A percentile compares a stretch with the other conserved stretches of the same genome.
Conservation (phyloP, 108 stramenopile species). For the Fragilaria radians region DNA sequence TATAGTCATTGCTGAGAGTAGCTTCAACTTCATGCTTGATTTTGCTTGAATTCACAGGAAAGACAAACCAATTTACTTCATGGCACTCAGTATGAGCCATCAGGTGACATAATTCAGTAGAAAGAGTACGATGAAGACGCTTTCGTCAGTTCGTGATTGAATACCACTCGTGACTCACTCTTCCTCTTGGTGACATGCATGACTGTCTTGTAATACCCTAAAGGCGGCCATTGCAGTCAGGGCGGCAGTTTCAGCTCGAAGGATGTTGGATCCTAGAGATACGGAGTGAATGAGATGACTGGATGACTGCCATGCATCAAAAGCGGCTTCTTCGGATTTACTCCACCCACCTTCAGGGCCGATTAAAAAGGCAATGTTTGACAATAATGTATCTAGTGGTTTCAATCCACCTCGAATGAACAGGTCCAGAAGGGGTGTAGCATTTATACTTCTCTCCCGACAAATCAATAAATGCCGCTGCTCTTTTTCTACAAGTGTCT, state of each 20-base stretch:
- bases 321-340: constrained; percentile 40
- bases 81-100: no score
- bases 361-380: constrained; percentile 43
- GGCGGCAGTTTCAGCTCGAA: constrained; percentile 78
- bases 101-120: no score
- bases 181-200: no score
- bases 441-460: constrained; percentile 45
- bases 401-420: no score
- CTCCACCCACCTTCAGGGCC: constrained; percentile 89
- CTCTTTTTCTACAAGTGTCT: constrained; percentile 2
- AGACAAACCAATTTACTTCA: no score
- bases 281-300: constrained; percentile 37
- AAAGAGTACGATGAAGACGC: no score
- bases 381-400: constrained; percentile 16
- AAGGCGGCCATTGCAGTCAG: constrained; percentile 50
- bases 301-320: constrained; percentile 23
- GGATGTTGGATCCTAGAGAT: constrained; percentile 51
- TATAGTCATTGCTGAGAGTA: no score
- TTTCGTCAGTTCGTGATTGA: no score
- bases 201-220: no score
- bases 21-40: no score
- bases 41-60: no score
- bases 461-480: constrained; percentile 38
- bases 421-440: constrained; percentile 41
- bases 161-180: no score